A percentile compares a stretch with the other conserved stretches of the same genome.
Evolutionary conservation across 768 basidiomycete genomes (phyloP).

Genomic region (Macrolepiota fuliginosa): DNA sequence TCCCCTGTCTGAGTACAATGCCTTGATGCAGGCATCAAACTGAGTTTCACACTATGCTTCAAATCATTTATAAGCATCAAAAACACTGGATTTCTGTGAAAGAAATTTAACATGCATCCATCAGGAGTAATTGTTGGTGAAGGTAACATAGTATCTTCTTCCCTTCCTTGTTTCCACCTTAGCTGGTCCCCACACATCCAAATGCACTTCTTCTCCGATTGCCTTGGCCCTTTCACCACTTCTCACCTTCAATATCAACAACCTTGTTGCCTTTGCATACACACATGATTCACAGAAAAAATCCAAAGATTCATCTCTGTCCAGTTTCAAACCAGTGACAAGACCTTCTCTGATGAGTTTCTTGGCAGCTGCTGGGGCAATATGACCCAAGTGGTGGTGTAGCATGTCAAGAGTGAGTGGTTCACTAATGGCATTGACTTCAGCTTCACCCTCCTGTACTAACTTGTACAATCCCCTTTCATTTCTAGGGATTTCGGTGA

Average conservation of each 20-base stretch:
- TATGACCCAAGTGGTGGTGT: neutral
- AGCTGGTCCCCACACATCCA: slow-evolving; percentile 39
- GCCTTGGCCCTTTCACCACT: slow-evolving; percentile 21
- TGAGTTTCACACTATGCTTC: slow-evolving; percentile 32
- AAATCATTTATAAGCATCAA: slow-evolving; percentile 22
- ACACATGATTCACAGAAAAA: slow-evolving; percentile 8
- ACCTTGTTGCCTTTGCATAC: slow-evolving; percentile 30
- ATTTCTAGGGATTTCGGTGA: slow-evolving; percentile 20
- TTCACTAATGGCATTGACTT: slow-evolving; percentile 9
- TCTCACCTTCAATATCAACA: slow-evolving; percentile 25
- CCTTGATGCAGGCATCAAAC: slow-evolving; percentile 19
- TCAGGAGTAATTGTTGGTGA: slow-evolving; percentile 27
- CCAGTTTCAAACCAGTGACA: slow-evolving; percentile 30
- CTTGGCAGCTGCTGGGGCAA: neutral
- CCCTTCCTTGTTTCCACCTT: slow-evolving; percentile 17
- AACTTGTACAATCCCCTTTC: no score
- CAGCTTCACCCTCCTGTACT: neutral
- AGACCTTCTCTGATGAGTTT: slow-evolving; percentile 21
- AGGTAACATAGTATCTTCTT: slow-evolving; percentile 26
- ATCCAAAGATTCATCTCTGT: slow-evolving; percentile 16
- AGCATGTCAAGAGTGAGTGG: neutral
- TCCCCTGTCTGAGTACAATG: slow-evolving; percentile 32
- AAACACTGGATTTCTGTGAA: slow-evolving; percentile 14
- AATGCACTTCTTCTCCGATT: slow-evolving; percentile 23
- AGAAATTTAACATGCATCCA: slow-evolving; percentile 20